Conservation (phyloP, 371 early-diverging fungal species). For the Rhizopus arrhizus region DNA sequence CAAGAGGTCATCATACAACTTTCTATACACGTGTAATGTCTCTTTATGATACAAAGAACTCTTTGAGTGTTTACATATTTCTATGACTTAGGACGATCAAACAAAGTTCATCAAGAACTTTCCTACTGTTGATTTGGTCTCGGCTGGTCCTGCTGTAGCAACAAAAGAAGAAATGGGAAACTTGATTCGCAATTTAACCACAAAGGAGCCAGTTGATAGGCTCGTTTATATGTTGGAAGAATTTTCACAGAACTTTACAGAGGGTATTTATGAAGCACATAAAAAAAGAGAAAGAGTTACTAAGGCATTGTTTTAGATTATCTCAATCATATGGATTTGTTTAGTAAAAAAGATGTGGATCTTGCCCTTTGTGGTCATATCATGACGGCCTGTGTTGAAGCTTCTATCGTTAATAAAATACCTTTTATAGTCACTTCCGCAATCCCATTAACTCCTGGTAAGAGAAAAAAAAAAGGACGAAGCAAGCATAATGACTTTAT, state of each 20-base stretch:
- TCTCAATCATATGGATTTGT: background rate
- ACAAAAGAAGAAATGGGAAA: background rate
- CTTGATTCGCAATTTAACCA: too few species aligned
- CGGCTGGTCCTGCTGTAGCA: conserved; percentile 13
- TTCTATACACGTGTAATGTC: conserved; percentile 17
- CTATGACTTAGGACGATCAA: conserved; percentile 13
- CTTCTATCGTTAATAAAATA: conserved; percentile 1
- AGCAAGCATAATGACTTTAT: background rate
- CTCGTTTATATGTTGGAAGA: too few species aligned
- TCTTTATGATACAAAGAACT: background rate
- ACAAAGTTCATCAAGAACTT: conserved; percentile 18
- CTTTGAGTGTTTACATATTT: background rate
- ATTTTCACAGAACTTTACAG: too few species aligned
- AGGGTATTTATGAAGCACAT: background rate
- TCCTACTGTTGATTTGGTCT: conserved; percentile 16
- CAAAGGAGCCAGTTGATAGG: too few species aligned
- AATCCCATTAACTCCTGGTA: background rate
- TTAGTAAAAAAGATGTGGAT: conserved; percentile 8
- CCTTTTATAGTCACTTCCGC: conserved; percentile 13
- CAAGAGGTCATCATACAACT: conserved; percentile 13
- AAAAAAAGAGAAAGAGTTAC: too few species aligned
- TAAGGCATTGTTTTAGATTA: conserved; percentile 3
- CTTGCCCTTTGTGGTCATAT: conserved; percentile 15
- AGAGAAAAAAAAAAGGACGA: background rate
- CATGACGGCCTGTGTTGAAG: conserved; percentile 13